phyloP scores from a whole-genome alignment of 192 early-diverging fungal genomes.

The Gryganskiella cystojenkinii region DNA sequence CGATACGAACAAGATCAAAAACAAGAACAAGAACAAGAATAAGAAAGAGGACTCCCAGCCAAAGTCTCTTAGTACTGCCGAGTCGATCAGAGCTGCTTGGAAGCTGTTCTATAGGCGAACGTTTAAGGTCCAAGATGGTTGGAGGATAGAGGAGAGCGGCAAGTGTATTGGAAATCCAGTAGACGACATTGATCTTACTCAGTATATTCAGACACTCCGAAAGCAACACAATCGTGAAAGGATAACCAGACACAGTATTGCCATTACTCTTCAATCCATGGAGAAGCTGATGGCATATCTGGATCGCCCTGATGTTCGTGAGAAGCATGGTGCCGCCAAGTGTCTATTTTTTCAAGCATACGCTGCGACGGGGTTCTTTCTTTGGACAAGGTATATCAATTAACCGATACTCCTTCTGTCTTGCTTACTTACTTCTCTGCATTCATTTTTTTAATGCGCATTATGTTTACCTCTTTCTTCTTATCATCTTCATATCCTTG shows the following conservation, averaged over 20 bases:
- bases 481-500: not conserved
- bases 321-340: not conserved
- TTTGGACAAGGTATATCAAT: not conserved
- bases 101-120: not conserved
- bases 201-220: constrained; percentile 9
- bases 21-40: constrained; percentile 4
- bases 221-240: constrained; percentile 2
- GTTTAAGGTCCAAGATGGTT: not conserved
- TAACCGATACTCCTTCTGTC: not conserved
- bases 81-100: constrained; percentile 4
- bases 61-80: not conserved
- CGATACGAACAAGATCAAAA: not conserved
- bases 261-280: not conserved
- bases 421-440: not conserved
- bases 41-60: not conserved
- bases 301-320: not conserved
- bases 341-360: constrained; percentile 6
- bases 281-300: constrained; percentile 5
- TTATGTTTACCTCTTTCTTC: not conserved
- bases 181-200: not conserved
- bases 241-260: constrained; percentile 1
- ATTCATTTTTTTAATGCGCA: not conserved
- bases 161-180: constrained; percentile 3
- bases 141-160: constrained; percentile 3
- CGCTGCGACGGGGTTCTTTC: not conserved